phyloP scores from a whole-genome alignment of 2,329 filamentous ascomycete species.

The Lasiodiplodia theobromae region DNA sequence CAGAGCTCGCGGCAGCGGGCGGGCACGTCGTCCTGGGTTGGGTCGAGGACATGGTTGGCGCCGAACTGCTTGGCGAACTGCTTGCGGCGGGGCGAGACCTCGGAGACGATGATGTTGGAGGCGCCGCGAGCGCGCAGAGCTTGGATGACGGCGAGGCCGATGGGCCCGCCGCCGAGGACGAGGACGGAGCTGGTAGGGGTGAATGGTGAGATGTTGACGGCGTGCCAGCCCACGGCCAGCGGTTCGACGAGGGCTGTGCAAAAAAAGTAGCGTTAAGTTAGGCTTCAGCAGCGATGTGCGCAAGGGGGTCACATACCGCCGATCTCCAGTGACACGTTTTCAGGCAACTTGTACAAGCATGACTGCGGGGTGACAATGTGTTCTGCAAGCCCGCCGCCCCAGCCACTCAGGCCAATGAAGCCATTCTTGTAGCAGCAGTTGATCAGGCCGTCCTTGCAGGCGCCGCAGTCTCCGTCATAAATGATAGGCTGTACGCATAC shows the following conservation, averaged over 20 bases:
- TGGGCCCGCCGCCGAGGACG: constrained; percentile 61
- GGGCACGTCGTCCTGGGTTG: constrained; percentile 57
- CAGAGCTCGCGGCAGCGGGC: constrained; percentile 52
- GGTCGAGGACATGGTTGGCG: constrained; percentile 60
- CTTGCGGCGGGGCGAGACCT: constrained; percentile 57
- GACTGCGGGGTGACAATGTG: constrained; percentile 59
- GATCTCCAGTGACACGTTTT: constrained; percentile 60
- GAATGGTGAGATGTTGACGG: constrained; percentile 59
- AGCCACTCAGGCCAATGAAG: constrained; percentile 61
- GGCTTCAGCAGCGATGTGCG: background rate
- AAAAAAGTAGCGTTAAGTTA: background rate
- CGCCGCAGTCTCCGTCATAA: constrained; percentile 60
- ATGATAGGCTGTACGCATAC: constrained; percentile 62
- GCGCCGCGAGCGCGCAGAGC: constrained; percentile 52
- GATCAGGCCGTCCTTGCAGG: constrained; percentile 59
- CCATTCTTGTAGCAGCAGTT: constrained; percentile 64
- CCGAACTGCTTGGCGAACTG: constrained; percentile 60
- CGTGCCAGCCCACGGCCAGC: constrained; percentile 63
- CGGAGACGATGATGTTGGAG: constrained; percentile 61
- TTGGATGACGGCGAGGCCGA: constrained; percentile 60
- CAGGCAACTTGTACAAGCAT: constrained; percentile 56
- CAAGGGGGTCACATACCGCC: constrained; percentile 42
- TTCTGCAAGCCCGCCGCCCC: constrained; percentile 61
- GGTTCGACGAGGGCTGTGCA: constrained; percentile 59
- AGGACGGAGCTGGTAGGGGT: constrained; percentile 55